Conservation (phyloP, 2,329 filamentous ascomycete species). For the Trichoderma atrobrunneum region DNA sequence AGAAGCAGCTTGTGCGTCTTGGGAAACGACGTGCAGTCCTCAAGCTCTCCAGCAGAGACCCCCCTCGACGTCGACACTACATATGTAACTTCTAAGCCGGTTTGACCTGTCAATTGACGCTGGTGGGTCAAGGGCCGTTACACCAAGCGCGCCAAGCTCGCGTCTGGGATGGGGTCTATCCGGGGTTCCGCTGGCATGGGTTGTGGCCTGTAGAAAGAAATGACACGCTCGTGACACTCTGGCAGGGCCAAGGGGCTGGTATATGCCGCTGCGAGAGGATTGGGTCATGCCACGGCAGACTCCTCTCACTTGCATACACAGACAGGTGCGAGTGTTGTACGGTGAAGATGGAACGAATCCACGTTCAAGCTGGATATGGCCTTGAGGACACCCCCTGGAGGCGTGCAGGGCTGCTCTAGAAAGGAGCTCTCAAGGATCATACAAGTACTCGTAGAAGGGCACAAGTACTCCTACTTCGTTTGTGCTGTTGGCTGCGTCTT, state of each 20-base stretch:
- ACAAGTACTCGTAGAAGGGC: not conserved
- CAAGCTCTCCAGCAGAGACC: not conserved
- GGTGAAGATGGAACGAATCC: not conserved
- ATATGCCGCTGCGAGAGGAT: slow-evolving; percentile 1
- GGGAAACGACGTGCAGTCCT: not conserved
- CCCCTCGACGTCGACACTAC: not conserved
- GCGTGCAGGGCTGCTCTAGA: not conserved
- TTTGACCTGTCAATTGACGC: slow-evolving; percentile 12
- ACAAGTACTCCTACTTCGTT: not conserved
- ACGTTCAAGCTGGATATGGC: not conserved
- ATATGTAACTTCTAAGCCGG: not conserved
- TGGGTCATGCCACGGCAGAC: slow-evolving; percentile 7
- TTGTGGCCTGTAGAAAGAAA: not conserved
- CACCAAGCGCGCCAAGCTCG: slow-evolving; percentile 8
- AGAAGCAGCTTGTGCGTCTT: not conserved
- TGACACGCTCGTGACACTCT: slow-evolving; percentile 12
- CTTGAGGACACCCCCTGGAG: not conserved
- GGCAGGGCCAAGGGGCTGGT: not conserved
- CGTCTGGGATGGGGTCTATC: not conserved
- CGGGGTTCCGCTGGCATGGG: slow-evolving; percentile 10
- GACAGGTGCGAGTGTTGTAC: not conserved
- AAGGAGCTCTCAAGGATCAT: not conserved
- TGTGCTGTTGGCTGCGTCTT: not conserved
- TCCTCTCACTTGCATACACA: slow-evolving; percentile 6
- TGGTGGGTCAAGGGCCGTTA: slow-evolving; percentile 1